Evolutionary conservation across 2,329 filamentous ascomycete genomes (phyloP), one percentile per base, ranked within the genome.

Genomic region (Exophiala calicioides): DNA sequence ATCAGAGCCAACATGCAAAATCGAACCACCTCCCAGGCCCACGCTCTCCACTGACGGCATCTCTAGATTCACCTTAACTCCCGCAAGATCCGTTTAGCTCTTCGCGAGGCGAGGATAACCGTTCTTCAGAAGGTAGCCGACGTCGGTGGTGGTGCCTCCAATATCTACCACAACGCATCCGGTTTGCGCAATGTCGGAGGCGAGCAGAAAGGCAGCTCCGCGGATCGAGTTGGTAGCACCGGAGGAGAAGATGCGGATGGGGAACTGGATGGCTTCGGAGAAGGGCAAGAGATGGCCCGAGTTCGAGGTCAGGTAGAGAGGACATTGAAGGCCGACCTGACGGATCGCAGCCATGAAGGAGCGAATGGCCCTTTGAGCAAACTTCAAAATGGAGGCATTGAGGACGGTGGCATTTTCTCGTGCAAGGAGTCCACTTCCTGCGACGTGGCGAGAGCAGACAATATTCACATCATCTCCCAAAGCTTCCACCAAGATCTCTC

Each of bases 401-500:
- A 85, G 65, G n/a, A 85, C 81, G 1, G 79, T 75, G 0, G 81
- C 81, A 56, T 85, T 85, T 60, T 85, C 82, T 34, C 82, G 70
- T 63, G 83, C 81, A 10, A 76, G 52, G 1, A 76, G 57, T 0
- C 74, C 74, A 76, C 62, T n/a, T 63, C 64, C 41, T 0, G 69
- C 69, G 3, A 73, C 53, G 8, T 55, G 57, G 65, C 66, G 60
- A 74, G 76, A 4, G 73, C 73, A 26, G 60, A 74, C 68, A 1
- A 75, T 62, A 1, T 64, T 58, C 0, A 72, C 53, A 53, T 44
- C 70, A 4, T 51, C 57, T 1, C 70, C 67, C 3, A 60, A 58
- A 9, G 62, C 60, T 2, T 66, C 47, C 0, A 63, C 59, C 19
- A 74, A 55, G 4, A 74, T 61, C 8, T 53, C 66, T 44, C 66